Conservation (phyloP, 2,329 filamentous ascomycete species). For the Trichoderma breve region DNA sequence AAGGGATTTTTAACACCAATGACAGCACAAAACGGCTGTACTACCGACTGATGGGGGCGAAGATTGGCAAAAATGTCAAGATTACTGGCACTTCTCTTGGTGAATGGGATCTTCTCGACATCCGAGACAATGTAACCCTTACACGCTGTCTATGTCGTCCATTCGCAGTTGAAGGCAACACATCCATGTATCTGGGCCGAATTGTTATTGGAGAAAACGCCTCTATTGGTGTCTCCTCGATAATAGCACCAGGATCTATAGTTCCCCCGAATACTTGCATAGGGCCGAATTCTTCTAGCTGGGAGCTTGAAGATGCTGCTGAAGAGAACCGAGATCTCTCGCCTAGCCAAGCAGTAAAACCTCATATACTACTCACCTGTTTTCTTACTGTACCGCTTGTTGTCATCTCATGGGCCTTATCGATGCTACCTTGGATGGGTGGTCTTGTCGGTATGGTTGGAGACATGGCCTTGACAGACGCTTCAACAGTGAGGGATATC, state of each 20-base stretch:
- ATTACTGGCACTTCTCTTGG: conserved; percentile 45
- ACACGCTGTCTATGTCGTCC: conserved; percentile 50
- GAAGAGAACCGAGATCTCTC: conserved; percentile 48
- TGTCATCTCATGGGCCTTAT: conserved; percentile 40
- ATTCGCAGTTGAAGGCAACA: conserved; percentile 56
- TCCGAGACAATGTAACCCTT: conserved; percentile 48
- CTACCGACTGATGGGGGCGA: conserved; percentile 51
- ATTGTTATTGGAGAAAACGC: conserved; percentile 50
- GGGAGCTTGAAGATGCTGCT: conserved; percentile 49
- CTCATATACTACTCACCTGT: conserved; percentile 45
- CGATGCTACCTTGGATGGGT: conserved; percentile 45
- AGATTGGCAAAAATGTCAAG: conserved; percentile 51
- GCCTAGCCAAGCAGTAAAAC: conserved; percentile 36
- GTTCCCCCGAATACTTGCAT: conserved; percentile 51
- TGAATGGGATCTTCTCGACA: conserved; percentile 58
- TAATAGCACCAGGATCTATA: conserved; percentile 49
- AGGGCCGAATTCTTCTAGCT: conserved; percentile 56
- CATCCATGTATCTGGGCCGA: conserved; percentile 54
- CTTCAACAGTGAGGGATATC: conserved; percentile 40
- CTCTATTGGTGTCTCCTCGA: conserved; percentile 47
- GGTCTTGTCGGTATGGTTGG: conserved; percentile 47
- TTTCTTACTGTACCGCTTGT: conserved; percentile 45
- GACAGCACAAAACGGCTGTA: conserved; percentile 44
- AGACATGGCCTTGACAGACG: conserved; percentile 32
- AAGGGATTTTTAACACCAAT: conserved; percentile 43